Conservation (phyloP, 2,329 filamentous ascomycete genomes). For the Penicillium crustosum region DNA sequence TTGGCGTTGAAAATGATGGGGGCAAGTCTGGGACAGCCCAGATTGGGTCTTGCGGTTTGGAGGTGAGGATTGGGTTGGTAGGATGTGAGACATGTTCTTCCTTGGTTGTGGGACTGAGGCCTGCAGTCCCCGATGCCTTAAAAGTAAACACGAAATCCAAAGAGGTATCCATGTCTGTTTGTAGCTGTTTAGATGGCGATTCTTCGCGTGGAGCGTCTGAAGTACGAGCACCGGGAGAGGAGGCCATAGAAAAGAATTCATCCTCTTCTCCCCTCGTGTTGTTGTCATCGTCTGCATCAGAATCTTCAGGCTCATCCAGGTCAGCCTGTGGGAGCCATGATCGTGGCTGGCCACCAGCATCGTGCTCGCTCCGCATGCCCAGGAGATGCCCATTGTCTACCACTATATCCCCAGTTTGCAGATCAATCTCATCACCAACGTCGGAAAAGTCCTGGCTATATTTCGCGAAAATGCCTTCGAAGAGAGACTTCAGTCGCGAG, state of each 20-base stretch:
- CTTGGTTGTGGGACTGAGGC: constrained; percentile 5
- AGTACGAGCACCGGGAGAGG: neutral
- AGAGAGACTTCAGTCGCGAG: constrained; percentile 72
- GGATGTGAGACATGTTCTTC: neutral
- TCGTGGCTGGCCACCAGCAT: constrained; percentile 40
- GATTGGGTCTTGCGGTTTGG: constrained; percentile 17
- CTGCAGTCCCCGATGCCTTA: constrained; percentile 10
- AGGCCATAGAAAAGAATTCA: constrained; percentile 1
- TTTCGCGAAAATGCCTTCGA: constrained; percentile 86
- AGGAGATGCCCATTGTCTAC: constrained; percentile 85
- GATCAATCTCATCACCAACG: constrained; percentile 85
- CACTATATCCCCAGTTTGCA: constrained; percentile 76
- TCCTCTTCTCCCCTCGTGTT: constrained; percentile 5
- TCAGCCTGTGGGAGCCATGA: constrained; percentile 25
- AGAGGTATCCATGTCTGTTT: neutral
- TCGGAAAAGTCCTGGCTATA: constrained; percentile 80
- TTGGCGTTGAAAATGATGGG: constrained; percentile 20
- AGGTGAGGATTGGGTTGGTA: constrained; percentile 1
- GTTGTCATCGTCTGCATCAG: constrained; percentile 3
- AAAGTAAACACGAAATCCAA: constrained; percentile 9
- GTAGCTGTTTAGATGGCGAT: neutral
- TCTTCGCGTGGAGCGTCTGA: neutral
- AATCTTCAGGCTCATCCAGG: constrained; percentile 10
- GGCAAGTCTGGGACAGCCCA: constrained; percentile 26
- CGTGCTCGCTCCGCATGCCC: constrained; percentile 59